Percentiles rank a stretch among this genome's conserved stretches.
Conservation (phyloP, 2,329 filamentous ascomycete genomes). For the Geosmithia putterillii region DNA sequence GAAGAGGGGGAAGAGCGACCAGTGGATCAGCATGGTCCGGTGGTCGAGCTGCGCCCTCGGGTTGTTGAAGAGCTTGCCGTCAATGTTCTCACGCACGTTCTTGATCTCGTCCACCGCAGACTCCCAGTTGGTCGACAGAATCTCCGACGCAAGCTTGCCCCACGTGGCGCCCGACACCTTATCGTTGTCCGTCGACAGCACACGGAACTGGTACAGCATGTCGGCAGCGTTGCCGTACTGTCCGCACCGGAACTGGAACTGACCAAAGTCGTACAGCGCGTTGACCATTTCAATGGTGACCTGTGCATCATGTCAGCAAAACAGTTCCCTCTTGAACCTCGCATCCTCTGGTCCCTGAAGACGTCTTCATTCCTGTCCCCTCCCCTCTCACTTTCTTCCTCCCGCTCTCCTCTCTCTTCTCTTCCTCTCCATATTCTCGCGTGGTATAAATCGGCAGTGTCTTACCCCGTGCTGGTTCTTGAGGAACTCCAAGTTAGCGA, state of each 20-base stretch:
- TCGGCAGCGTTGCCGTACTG: conserved; percentile 86
- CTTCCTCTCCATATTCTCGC: conserved; percentile 3
- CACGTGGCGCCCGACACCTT: conserved; percentile 92
- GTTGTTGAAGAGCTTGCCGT: conserved; percentile 92
- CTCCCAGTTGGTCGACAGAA: conserved; percentile 92
- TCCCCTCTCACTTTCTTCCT: too few species aligned
- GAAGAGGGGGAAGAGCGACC: conserved; percentile 97
- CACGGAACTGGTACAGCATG: conserved; percentile 92
- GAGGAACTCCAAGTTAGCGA: conserved; percentile 94
- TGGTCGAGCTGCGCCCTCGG: conserved; percentile 90
- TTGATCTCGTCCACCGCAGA: conserved; percentile 79
- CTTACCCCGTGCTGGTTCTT: conserved; percentile 89
- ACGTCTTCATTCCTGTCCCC: too few species aligned
- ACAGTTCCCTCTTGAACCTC: background rate
- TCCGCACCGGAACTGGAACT: conserved; percentile 96
- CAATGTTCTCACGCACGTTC: conserved; percentile 85
- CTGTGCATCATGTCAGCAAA: conserved; percentile 20
- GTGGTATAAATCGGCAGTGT: conserved; percentile 7
- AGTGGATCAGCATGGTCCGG: conserved; percentile 96
- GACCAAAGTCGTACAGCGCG: conserved; percentile 87
- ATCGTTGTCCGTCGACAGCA: conserved; percentile 96
- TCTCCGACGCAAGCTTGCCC: conserved; percentile 96
- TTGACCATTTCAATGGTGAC: conserved; percentile 93
- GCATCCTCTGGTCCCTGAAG: background rate
- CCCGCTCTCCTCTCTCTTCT: conserved; percentile 2